Evolutionary conservation across 345 rosid species (phyloP).

Genomic region (Heritiera littoralis): DNA sequence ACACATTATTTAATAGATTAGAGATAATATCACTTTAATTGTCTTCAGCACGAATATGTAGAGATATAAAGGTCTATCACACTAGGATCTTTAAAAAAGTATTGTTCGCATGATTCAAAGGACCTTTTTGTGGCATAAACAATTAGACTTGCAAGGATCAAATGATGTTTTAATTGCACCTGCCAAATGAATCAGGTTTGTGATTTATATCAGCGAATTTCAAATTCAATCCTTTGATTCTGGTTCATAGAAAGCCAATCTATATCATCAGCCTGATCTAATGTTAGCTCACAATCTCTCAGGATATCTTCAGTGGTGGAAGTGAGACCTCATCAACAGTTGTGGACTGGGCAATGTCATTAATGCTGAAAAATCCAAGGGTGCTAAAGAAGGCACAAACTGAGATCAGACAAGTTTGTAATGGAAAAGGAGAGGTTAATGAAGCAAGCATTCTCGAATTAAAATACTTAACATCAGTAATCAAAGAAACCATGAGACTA

Average conservation of each 20-base stretch:
- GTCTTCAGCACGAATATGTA: no score
- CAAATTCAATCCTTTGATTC: neutral
- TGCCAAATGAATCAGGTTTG: no score
- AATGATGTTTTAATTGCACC: no score
- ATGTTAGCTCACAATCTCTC: neutral
- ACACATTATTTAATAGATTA: no score
- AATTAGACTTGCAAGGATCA: neutral
- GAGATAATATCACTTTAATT: no score
- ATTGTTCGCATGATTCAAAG: no score
- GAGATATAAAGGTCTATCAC: no score
- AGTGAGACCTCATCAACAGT: conserved; percentile 17
- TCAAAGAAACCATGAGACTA: conserved; percentile 4
- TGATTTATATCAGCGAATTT: neutral
- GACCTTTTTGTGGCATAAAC: no score
- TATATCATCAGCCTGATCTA: neutral
- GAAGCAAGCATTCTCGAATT: neutral
- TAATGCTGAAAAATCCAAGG: neutral
- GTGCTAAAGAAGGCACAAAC: neutral
- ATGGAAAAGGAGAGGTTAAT: neutral
- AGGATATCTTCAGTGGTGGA: neutral
- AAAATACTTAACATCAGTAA: neutral
- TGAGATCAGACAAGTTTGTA: neutral
- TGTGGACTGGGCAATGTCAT: conserved; percentile 11
- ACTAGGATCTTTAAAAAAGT: no score
- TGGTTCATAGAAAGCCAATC: neutral